Evolutionary conservation across 2,329 filamentous ascomycete genomes (phyloP), one percentile per base, ranked within the genome.

Genomic region (Magnaporthiopsis poae): DNA sequence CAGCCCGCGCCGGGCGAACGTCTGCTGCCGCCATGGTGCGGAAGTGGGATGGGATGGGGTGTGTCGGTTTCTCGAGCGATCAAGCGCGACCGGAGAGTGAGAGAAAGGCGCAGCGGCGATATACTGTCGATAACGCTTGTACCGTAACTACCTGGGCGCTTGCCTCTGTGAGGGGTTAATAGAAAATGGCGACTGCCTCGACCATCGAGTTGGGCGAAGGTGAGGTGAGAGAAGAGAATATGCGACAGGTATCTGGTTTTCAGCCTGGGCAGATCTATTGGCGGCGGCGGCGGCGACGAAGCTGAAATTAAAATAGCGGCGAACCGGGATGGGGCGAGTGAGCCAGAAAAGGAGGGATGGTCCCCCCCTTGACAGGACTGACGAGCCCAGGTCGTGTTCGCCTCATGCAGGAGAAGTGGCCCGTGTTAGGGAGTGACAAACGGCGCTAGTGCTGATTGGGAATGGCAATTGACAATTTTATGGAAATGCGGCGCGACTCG

Each of bases 1-100:
- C 70, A 64, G 71, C 69, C 63, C 73, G 69, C 25, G 74, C 73
- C 60, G 71, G 63, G 65, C 73, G 71, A 36, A 68, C 68, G 56
- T 67, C 66, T 59, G 72, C 71, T 65, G 68, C 67, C 36, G 72
- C 63, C 73, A 75, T 75, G 64, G 60, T 69, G 64, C 25, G 39
- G 9, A 29, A 35, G 9, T 65, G 64, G 39, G 13, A 27, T 29
- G 7, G 15, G n/a, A 27, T 21, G 7, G 15, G 33, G 27, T 25
- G 21, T 56, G 21, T 56, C 21, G 46, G 8, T n/a, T 25, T n/a
- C n/a, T 56, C 46, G 46, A 27, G 7, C 21, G 46, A 25, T 11
- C 46, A 56, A 56, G 46, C 5, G 46, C 46, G 46, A 56, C 46
- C 5, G 46, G 46, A 56, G 46, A 7, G 46, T 25, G 18, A 25